phyloP scores from a whole-genome alignment of 805 yeast genomes.

The Metschnikowia cubensis region DNA sequence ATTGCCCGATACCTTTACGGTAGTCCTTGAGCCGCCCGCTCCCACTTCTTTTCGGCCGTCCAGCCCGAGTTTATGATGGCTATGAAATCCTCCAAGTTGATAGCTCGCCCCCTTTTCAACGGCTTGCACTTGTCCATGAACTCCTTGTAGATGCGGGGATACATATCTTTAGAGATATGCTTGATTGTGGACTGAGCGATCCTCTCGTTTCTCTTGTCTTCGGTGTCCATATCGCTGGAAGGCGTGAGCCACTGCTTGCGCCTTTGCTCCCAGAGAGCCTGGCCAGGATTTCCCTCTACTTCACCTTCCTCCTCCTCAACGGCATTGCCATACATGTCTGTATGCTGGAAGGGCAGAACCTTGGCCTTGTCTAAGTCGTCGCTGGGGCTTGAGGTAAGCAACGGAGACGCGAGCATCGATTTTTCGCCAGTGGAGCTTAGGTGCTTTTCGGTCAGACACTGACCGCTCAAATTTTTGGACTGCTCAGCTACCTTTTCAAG shows the following conservation, averaged over 20 bases:
- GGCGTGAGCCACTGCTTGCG: constrained; percentile 62
- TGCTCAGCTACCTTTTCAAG: constrained; percentile 25
- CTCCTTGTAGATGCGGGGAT: constrained; percentile 59
- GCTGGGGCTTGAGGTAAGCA: neutral
- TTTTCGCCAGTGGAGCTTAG: neutral
- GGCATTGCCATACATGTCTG: neutral
- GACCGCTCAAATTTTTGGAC: neutral
- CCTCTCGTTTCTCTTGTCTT: constrained; percentile 13
- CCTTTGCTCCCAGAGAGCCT: constrained; percentile 63
- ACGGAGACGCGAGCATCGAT: neutral
- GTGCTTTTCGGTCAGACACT: neutral
- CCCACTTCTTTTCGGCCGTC: constrained; percentile 77
- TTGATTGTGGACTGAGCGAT: constrained; percentile 21
- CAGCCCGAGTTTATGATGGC: constrained; percentile 79
- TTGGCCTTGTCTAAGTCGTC: neutral
- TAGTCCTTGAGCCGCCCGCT: constrained; percentile 42
- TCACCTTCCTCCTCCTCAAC: neutral
- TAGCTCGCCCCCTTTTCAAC: constrained; percentile 53
- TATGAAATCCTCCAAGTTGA: constrained; percentile 71
- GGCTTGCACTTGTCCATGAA: constrained; percentile 67
- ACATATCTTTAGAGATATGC: constrained; percentile 47
- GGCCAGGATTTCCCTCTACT: constrained; percentile 39
- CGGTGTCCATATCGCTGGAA: constrained; percentile 22
- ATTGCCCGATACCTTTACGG: neutral
- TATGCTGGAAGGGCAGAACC: neutral